Base-by-base conservation (phyloP, 2,329 filamentous ascomycete species). In the Rachicladosporium sp. region DNA sequence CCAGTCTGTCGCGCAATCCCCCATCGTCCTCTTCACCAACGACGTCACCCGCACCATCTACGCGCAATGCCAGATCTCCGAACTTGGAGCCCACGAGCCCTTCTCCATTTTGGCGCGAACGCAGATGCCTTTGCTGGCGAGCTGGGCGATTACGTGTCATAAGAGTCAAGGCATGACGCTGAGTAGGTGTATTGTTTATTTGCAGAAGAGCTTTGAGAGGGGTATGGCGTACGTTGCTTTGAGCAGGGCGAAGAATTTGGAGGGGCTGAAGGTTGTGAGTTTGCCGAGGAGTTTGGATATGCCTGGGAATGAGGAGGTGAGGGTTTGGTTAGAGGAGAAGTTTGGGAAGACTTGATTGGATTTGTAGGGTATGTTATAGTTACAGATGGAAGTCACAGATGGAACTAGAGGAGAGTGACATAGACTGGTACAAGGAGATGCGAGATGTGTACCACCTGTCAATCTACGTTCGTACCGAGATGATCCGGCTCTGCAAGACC, bases 71-170 rank as follows among this genome's bases (percentile, higher is more conserved):
- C 54, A 71, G 13, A 65, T 60, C 13, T 58, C 70, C 36, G 52
- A 58, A 2, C 13, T 51, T 35, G 69, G 70, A 0, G 69, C 68
- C 45, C 31, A 11, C n/a, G n/a, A 11, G 31, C 31, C 31, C n/a
- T 32, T 32, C 31, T 68, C 63, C 31, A 48, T 69, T 1, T 51
- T 78, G 0, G 61, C 63, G 1, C 63, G 77, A n/a, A 76, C 74
- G 1, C 76, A 80, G 50, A 66, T 80, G 4, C 78, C 77, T 0
- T 61, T 81, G 0, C 58, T 66, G 1, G 63, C 74, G 0, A 77
- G 69, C 0, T 81, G 75, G 71, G 77, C 76, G 0, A 69, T 79
- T 50, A 80, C 69, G 0, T 69, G 78, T 2, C 76, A 81, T 52
- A 78, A 77, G 53, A 67, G 66, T 4, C 73, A 80, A 57, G 74